These are phyloP conservation scores for Naganishia vishniacii DNA, from an alignment of 768 basidiomycete genomes.

Conservation along the genomic window DNA sequence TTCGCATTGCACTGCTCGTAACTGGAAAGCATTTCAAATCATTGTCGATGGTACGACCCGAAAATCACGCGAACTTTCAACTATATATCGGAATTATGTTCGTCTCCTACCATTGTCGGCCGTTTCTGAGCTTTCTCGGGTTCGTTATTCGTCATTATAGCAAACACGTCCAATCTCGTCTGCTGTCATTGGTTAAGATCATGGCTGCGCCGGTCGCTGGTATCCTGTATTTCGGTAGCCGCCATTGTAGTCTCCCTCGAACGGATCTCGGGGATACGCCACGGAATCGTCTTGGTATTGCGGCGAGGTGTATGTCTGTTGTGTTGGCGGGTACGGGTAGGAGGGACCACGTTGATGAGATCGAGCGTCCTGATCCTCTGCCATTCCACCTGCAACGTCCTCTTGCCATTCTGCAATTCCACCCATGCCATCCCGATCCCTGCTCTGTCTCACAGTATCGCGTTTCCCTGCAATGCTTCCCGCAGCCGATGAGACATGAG, in stretches of 20 bases:
- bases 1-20: no score
- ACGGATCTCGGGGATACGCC: neutral
- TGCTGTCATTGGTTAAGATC: neutral
- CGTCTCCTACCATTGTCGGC: no score
- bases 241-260: neutral
- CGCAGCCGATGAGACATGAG: neutral
- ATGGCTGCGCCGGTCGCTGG: neutral
- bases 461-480: neutral
- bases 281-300: neutral
- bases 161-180: neutral
- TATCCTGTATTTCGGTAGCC: neutral
- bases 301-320: neutral
- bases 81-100: no score
- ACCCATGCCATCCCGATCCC: slow-evolving; percentile 15
- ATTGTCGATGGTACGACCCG: neutral
- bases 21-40: neutral
- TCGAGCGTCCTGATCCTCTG: neutral
- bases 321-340: neutral
- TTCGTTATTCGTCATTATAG: neutral
- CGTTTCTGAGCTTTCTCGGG: no score
- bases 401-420: slow-evolving; percentile 20
- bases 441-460: slow-evolving; percentile 11
- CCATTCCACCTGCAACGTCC: neutral
- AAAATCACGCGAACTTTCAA: no score
- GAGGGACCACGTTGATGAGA: neutral